Conservation (phyloP, 139 green algal genomes). For the Raphidocelis subcapitata region DNA sequence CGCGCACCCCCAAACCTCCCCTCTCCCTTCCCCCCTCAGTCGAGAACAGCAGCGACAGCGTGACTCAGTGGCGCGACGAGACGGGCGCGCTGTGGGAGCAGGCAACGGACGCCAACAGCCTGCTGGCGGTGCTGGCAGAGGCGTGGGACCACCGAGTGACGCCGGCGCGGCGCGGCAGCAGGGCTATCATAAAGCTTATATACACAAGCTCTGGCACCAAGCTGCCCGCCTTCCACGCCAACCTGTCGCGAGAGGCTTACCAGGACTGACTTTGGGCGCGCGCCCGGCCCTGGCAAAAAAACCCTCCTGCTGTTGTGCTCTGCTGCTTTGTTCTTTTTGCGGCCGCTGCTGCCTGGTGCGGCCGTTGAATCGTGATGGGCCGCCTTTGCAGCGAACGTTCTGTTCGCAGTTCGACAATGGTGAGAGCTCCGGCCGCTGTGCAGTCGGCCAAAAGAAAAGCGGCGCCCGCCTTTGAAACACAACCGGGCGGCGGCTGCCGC, state of each 20-base stretch:
- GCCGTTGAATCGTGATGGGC: too few relatives aligned
- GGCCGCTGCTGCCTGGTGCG: too few relatives aligned
- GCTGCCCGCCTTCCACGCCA: constrained; percentile 22
- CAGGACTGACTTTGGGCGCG: neutral
- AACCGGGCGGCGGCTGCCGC: too few relatives aligned
- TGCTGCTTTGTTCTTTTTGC: too few relatives aligned
- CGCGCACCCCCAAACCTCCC: too few relatives aligned
- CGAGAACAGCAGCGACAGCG: constrained; percentile 28
- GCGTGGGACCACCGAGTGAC: constrained; percentile 28
- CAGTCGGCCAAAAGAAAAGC: too few relatives aligned
- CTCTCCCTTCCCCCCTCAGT: neutral
- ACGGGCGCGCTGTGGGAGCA: neutral
- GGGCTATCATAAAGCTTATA: constrained; percentile 23
- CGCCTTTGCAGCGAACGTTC: too few relatives aligned
- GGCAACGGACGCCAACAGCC: constrained; percentile 21
- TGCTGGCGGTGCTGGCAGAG: constrained; percentile 18
- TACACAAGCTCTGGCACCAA: constrained; percentile 13
- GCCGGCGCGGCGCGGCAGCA: neutral
- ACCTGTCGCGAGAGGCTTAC: constrained; percentile 19
- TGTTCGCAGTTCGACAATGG: too few relatives aligned
- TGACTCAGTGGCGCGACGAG: constrained; percentile 26
- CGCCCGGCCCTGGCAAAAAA: too few relatives aligned
- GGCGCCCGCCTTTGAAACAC: too few relatives aligned
- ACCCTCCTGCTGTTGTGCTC: too few relatives aligned
- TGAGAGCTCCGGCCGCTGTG: too few relatives aligned